Evolutionary conservation across 495 filamentous ascomycete species (phyloP), one percentile per base, ranked within the genome.

Genomic region (Penicillium chermesinum): DNA sequence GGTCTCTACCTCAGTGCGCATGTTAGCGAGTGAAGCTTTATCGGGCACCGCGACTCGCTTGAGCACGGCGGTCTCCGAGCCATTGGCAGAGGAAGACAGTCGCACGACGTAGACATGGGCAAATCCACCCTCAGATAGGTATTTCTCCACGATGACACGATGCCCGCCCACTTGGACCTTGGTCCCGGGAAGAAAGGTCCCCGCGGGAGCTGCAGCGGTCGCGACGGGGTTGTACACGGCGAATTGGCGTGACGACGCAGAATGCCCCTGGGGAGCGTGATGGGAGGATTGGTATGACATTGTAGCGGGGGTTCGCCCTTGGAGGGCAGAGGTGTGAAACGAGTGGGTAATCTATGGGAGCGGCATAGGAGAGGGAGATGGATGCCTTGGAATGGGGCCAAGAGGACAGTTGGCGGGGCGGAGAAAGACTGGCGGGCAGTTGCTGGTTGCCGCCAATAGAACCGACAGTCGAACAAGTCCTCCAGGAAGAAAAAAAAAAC

Each of bases 1-100:
- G 15, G 93, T 98, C 71, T 98, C 93, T 44, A 97, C 93, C 76
- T 98, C 93, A 48, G 86, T 97, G 61, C 94, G 85, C 93, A 97
- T 96, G 65, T 84, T 90, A 21, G 89, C 87, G 63, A 98, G 77
- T 42, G 89, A 80, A 57, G 93, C 84, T 75, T 93, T 95, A 64
- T 98, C 93, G 34, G 94, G 88, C 25, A 97, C 93, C n/a, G 94
- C 93, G 37, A 98, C 93, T 58, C 93, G 78, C 74, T 98, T 98
- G 57, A 98, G 72, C 7, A 98, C 90, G 1, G 89, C 91, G 49
- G 80, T 79, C 58, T 96, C 88, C 44, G 86, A 83, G 50, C 87
- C 87, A 65, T 93, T 81, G 66, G 89, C 70, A 30, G 86, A 74
- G 44, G 84, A 75, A 20, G 88, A 83, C 45, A 96, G 75, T 57